Evolutionary conservation across 1,139 yeast species (phyloP).

Genomic region (Pichia sorboxylosa): DNA sequence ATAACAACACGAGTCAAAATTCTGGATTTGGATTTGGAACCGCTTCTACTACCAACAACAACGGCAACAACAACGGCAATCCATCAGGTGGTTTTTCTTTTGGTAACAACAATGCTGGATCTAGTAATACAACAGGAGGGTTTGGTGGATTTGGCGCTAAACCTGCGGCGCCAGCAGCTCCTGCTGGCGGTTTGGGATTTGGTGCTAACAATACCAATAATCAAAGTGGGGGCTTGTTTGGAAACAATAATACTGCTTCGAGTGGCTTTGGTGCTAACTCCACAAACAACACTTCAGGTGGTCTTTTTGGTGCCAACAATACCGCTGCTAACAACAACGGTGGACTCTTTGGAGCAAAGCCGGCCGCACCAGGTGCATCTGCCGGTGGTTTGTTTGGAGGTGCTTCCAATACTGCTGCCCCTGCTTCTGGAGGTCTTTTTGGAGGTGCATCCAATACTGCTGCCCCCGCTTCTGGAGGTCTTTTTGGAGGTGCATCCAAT

Average conservation of each 20-base stretch:
- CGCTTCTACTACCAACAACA: conserved; percentile 11
- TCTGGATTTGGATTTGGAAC: conserved; percentile 5
- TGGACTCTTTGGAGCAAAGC: no score
- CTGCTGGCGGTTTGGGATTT: no score
- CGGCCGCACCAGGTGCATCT: conserved; percentile 1
- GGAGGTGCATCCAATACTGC: conserved; percentile 21
- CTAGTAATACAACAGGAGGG: conserved; percentile 1
- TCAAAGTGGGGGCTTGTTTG: no score
- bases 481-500: conserved; percentile 20
- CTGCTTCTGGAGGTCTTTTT: conserved; percentile 9
- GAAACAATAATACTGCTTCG: no score
- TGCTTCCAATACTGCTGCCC: conserved; percentile 21
- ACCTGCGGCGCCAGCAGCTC: conserved; percentile 1
- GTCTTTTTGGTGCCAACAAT: conserved; percentile 17
- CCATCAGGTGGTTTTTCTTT: no score
- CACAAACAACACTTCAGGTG: conserved; percentile 12
- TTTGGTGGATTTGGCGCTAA: no score
- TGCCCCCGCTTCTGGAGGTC: conserved; percentile 5
- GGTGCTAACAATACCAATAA: no score
- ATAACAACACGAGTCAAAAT: conserved; percentile 6
- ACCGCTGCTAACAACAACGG: conserved; percentile 14
- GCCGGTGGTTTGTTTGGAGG: conserved; percentile 13
- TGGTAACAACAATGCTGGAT: conserved; percentile 12
- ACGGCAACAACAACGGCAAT: conserved; percentile 10
- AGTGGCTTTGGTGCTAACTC: conserved; percentile 6